A percentile compares a stretch with the other conserved stretches of the same genome.
Evolutionary conservation across 2,329 filamentous ascomycete genomes (phyloP).

Genomic region (Aureobasidium musti): DNA sequence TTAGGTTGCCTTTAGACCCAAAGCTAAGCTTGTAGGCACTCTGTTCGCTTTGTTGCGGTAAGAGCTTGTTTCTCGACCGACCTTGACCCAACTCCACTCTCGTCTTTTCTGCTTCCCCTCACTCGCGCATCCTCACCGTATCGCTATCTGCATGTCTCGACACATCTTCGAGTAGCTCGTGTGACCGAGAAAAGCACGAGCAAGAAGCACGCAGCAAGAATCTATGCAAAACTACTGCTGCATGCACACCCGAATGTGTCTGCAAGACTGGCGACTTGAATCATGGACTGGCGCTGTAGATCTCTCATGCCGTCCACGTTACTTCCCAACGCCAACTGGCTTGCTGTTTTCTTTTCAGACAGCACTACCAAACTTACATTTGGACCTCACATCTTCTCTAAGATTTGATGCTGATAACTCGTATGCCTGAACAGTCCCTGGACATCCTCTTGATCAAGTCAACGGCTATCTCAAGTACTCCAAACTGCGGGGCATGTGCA

Average conservation of each 20-base stretch:
- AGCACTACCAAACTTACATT: background rate
- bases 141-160: slow-evolving; percentile 5
- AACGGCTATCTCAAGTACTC: slow-evolving; percentile 2
- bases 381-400: background rate
- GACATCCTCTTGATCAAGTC: background rate
- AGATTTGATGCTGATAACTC: background rate
- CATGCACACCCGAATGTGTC: slow-evolving; percentile 4
- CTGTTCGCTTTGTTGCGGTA: background rate
- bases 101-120: slow-evolving; percentile 4
- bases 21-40: background rate
- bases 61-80: slow-evolving; percentile 17
- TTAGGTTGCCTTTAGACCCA: slow-evolving; percentile 13
- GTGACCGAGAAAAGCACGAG: slow-evolving; percentile 20
- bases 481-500: slow-evolving; percentile 20
- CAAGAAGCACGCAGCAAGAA: background rate
- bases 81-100: background rate
- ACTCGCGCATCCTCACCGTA: slow-evolving; percentile 8
- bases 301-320: slow-evolving; percentile 21
- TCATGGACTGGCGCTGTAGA: slow-evolving; percentile 23
- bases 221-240: slow-evolving; percentile 7
- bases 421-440: background rate
- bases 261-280: slow-evolving; percentile 13
- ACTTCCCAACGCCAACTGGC: slow-evolving; percentile 17
- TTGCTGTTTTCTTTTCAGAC: background rate
- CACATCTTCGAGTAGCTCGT: slow-evolving; percentile 15